phyloP scores from a whole-genome alignment of 768 basidiomycete species.

The Boletus rufocinnamomeus region DNA sequence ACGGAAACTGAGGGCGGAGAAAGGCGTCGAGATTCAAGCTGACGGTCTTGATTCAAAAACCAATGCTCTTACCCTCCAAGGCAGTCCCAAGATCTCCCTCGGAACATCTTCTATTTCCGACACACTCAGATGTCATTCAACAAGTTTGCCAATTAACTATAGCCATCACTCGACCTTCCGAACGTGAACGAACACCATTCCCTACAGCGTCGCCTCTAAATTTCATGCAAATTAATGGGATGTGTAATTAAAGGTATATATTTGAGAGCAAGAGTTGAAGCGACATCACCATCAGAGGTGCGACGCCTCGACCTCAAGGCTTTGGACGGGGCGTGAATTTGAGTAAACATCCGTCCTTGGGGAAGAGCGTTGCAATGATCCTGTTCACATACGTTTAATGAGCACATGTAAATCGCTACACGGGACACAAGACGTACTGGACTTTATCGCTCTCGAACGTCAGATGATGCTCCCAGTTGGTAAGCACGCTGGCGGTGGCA shows the following conservation, averaged over 20 bases:
- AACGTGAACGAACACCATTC: not conserved
- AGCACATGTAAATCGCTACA: not conserved
- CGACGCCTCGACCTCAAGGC: slow-evolving; percentile 16
- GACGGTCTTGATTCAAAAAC: not conserved
- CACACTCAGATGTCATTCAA: not conserved
- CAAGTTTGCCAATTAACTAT: not conserved
- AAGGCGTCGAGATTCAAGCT: not conserved
- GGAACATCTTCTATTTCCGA: not conserved
- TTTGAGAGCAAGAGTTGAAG: not conserved
- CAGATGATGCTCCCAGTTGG: slow-evolving; percentile 86
- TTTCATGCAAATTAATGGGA: slow-evolving; percentile 19
- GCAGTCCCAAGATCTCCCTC: not conserved
- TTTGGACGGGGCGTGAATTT: slow-evolving; percentile 66
- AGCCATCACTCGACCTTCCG: too few species aligned
- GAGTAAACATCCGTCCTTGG: slow-evolving; percentile 85
- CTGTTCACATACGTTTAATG: slow-evolving; percentile 38
- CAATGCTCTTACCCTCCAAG: not conserved
- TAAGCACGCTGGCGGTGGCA: slow-evolving; percentile 74
- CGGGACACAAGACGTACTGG: slow-evolving; percentile 53
- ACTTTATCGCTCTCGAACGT: slow-evolving; percentile 80
- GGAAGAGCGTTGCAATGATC: slow-evolving; percentile 97
- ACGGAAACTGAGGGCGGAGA: not conserved
- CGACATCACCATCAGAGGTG: not conserved
- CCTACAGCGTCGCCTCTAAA: not conserved
- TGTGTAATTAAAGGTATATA: slow-evolving; percentile 19